Conservation (phyloP, 2,329 filamentous ascomycete genomes). For the Colletotrichum sp. region DNA sequence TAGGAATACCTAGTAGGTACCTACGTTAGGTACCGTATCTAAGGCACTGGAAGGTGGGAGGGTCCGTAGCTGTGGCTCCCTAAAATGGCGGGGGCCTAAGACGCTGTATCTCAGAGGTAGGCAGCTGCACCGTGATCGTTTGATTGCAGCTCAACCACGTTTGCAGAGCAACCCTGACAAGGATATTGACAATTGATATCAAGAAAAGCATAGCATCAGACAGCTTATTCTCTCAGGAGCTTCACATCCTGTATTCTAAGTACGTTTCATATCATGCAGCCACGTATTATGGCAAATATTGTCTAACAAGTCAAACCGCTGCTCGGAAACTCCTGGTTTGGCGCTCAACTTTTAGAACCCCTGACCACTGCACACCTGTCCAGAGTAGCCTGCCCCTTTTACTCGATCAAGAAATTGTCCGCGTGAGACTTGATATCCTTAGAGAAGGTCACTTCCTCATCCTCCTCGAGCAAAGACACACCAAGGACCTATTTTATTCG, state of each 20-base stretch:
- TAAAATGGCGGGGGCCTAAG: neutral
- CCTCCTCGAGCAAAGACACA: slow-evolving; percentile 75
- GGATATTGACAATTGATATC: neutral
- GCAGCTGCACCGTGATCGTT: neutral
- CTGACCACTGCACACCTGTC: neutral
- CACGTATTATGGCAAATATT: slow-evolving; percentile 3
- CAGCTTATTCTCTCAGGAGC: slow-evolving; percentile 1
- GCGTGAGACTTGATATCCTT: slow-evolving; percentile 81
- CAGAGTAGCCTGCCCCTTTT: slow-evolving; percentile 29
- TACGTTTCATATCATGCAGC: slow-evolving; percentile 20
- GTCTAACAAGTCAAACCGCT: slow-evolving; percentile 16
- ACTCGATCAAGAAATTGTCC: slow-evolving; percentile 80
- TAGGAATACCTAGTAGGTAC: neutral
- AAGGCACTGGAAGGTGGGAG: neutral
- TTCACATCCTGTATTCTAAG: slow-evolving; percentile 1
- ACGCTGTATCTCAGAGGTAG: neutral
- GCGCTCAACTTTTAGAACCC: slow-evolving; percentile 2
- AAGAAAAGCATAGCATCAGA: neutral
- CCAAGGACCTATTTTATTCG: slow-evolving; percentile 57
- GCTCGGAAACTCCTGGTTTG: slow-evolving; percentile 17
- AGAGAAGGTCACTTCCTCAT: slow-evolving; percentile 81
- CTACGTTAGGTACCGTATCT: neutral
- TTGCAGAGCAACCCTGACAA: neutral
- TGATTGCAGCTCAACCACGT: neutral
- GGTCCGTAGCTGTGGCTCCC: neutral